Evolutionary conservation across 495 filamentous ascomycete species (phyloP), one percentile per base, ranked within the genome.

Genomic region (Podospora australis): DNA sequence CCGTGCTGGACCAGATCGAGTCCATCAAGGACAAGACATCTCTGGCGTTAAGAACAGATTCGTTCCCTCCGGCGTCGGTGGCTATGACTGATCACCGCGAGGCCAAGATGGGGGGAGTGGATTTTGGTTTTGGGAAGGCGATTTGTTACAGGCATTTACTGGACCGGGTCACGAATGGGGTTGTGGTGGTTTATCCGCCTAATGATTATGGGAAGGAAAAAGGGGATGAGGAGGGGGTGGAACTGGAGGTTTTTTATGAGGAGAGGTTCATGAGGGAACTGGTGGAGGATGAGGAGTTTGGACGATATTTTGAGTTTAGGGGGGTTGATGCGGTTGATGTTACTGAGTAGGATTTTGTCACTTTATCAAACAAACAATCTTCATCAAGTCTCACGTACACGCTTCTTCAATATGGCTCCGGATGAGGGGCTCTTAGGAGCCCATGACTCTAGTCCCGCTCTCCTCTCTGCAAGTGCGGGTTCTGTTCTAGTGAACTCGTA

Each of bases 211-310:
- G 21, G 0, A 34, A 40, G 4, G 58, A 52, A 6, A 13, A 36
- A 7, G n/a, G n/a, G 8, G 62, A 70, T 32, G 63, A 73, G 39
- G 66, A 73, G 36, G 70, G 70, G 1, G 56, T 52, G 8, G 69
- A 70, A 50, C 60, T 73, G 46, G 53, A 60, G 20, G 62, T 73
- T 26, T 45, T 56, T 0, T 70, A 60, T 48, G 70, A 70, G 56
- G 61, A 54, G 41, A 36, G 53, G 11, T 26, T 67, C 9, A 56
- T 53, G 20, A 39, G 60, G 26, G 38, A 24, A 13, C 49, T 73
- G 8, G 58, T 66, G 10, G 55, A 62, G 4, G 69, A 73, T 52
- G 48, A 54, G 6, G 67, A 68, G 39, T 69, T 58, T 56, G 53
- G 29, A 2, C 35, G 52, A 42, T 72, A 54, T 28, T 70, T 70